A percentile compares a stretch with the other conserved stretches of the same genome.
Conservation (phyloP, 441 rosid genomes). For the Jatropha podagrica region DNA sequence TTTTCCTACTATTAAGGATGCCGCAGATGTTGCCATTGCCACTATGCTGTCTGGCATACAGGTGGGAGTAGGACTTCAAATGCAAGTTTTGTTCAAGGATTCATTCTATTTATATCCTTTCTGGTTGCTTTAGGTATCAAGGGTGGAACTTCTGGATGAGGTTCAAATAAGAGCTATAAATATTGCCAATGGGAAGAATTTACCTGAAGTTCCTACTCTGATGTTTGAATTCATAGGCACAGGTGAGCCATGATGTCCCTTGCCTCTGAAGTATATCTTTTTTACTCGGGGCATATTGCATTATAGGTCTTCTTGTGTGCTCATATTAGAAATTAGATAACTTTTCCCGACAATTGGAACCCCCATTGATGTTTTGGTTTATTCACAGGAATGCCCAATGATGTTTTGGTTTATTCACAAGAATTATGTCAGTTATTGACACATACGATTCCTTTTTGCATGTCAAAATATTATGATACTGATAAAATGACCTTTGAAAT, state of each 20-base stretch:
- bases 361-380: background rate
- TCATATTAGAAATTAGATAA: background rate
- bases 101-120: slow-evolving; percentile 23
- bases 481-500: too few relatives aligned
- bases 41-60: slow-evolving; percentile 84
- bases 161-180: slow-evolving; percentile 83
- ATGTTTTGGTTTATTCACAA: background rate
- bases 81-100: slow-evolving; percentile 17
- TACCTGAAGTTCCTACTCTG: slow-evolving; percentile 82
- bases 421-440: too few relatives aligned
- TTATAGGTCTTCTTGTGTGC: background rate
- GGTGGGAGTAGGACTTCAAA: slow-evolving; percentile 52
- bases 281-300: background rate
- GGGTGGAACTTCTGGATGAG: slow-evolving; percentile 90
- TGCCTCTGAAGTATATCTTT: background rate
- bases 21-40: slow-evolving; percentile 95
- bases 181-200: slow-evolving; percentile 79
- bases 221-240: slow-evolving; percentile 96
- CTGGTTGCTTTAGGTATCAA: slow-evolving; percentile 59
- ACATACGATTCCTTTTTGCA: too few relatives aligned
- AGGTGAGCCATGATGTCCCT: slow-evolving; percentile 38
- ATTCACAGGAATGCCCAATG: too few relatives aligned
- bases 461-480: too few relatives aligned
- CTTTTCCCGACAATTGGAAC: background rate
- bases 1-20: slow-evolving; percentile 90